phyloP scores from a whole-genome alignment of 139 green algal genomes.

The Chlamydomonas asymmetrica region DNA sequence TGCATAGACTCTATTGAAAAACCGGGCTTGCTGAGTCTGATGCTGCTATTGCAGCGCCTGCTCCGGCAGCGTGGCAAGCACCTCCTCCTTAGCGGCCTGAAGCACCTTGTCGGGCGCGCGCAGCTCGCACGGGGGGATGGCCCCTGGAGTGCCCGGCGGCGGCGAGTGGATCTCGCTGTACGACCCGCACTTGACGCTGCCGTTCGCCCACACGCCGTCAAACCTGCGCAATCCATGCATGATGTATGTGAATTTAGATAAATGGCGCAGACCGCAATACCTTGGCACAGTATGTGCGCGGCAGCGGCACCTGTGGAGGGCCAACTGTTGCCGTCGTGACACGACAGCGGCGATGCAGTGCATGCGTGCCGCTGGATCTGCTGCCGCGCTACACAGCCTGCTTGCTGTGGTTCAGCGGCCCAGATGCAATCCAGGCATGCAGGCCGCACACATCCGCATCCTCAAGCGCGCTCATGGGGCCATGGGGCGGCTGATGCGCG shows the following conservation, averaged over 20 bases:
- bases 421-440: too few relatives aligned
- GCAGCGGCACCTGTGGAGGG: not conserved
- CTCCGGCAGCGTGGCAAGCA: not conserved
- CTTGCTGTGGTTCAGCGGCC: too few relatives aligned
- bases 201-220: constrained; percentile 41
- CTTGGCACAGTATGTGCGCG: not conserved
- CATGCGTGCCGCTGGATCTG: too few relatives aligned
- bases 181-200: constrained; percentile 39
- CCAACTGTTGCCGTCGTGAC: not conserved
- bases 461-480: too few relatives aligned
- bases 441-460: too few relatives aligned
- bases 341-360: not conserved
- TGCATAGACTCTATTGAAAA: too few relatives aligned
- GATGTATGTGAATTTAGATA: not conserved
- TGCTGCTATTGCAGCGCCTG: not conserved
- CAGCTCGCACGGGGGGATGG: constrained; percentile 50
- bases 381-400: too few relatives aligned
- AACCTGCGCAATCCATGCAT: constrained; percentile 5
- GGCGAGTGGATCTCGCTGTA: constrained; percentile 59
- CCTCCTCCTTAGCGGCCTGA: constrained; percentile 18
- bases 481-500: too few relatives aligned
- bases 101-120: constrained; percentile 38
- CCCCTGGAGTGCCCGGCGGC: constrained; percentile 41
- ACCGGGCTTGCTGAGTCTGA: too few relatives aligned
- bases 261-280: not conserved